A percentile compares a stretch with the other conserved stretches of the same genome.
These are phyloP conservation scores for Dryas alaskensis DNA, from an alignment of 306 rosid genomes.

Conservation along the genomic window DNA sequence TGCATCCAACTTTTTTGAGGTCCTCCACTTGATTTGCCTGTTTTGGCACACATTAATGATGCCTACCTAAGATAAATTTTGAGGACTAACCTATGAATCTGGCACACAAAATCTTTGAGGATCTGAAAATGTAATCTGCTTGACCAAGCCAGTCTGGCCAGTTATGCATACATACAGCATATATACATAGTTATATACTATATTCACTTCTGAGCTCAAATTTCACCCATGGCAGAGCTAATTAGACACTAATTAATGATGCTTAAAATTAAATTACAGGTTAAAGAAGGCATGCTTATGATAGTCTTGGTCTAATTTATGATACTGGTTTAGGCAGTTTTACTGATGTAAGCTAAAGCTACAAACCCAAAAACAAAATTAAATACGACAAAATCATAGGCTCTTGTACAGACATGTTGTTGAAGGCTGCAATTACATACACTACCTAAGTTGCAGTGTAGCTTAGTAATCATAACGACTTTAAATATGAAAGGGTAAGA, in stretches of 20 bases:
- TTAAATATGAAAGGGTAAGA: background rate
- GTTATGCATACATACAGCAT: background rate
- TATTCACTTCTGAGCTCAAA: background rate
- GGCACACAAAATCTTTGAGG: background rate
- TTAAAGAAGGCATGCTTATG: too few relatives aligned
- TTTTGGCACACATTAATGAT: background rate
- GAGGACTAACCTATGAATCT: background rate
- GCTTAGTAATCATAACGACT: background rate
- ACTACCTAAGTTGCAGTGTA: background rate
- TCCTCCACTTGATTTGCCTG: background rate
- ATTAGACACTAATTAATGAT: background rate
- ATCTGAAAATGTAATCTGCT: background rate
- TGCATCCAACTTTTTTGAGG: background rate
- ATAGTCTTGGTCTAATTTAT: too few relatives aligned
- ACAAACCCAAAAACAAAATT: too few relatives aligned
- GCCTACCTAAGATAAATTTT: background rate
- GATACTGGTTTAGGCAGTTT: too few relatives aligned
- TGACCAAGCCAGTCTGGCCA: background rate
- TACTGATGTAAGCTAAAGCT: too few relatives aligned
- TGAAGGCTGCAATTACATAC: background rate
- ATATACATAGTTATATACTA: background rate
- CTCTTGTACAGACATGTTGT: background rate
- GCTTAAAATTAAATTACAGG: background rate
- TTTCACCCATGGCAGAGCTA: background rate
- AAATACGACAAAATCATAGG: too few relatives aligned